Evolutionary conservation across 2,329 filamentous ascomycete species (phyloP).

Genomic region (Stagonosporopsis rhizophila): DNA sequence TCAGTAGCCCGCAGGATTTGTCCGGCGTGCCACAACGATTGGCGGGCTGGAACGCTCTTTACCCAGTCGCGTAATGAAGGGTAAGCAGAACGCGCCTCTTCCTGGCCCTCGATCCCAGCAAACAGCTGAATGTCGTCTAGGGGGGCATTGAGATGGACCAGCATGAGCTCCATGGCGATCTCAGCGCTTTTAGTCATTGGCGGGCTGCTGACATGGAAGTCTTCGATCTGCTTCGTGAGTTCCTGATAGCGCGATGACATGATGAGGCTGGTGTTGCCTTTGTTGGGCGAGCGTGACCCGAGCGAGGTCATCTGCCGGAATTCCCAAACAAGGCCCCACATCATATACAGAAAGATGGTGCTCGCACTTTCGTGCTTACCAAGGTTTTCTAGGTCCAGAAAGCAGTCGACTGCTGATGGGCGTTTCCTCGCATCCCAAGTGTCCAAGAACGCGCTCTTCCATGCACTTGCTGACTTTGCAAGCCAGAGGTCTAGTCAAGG

Average conservation of each 20-base stretch:
- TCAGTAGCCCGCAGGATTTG: constrained; percentile 69
- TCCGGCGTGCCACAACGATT: constrained; percentile 71
- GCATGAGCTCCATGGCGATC: constrained; percentile 58
- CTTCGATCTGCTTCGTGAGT: constrained; percentile 64
- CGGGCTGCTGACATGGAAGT: constrained; percentile 57
- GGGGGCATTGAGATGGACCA: constrained; percentile 70
- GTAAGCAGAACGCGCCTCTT: constrained; percentile 68
- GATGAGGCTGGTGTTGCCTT: constrained; percentile 45
- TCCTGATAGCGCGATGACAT: constrained; percentile 58
- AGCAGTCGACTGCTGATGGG: constrained; percentile 40
- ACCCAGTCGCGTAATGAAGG: constrained; percentile 67
- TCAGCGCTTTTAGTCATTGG: constrained; percentile 42
- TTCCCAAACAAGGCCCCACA: constrained; percentile 71
- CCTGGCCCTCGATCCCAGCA: constrained; percentile 70
- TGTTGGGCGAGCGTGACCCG: constrained; percentile 54
- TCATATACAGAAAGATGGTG: constrained; percentile 68
- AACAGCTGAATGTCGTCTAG: constrained; percentile 72
- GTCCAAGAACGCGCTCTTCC: constrained; percentile 67
- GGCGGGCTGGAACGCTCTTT: constrained; percentile 61
- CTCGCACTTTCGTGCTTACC: constrained; percentile 48
- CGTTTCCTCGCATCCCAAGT: constrained; percentile 20
- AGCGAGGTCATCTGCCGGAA: constrained; percentile 66
- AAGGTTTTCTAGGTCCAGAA: constrained; percentile 36
- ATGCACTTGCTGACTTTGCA: constrained; percentile 67
- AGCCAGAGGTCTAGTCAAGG: constrained; percentile 62